These are phyloP conservation scores for Podaxis rugospora DNA, from an alignment of 768 basidiomycete genomes.

Conservation along the genomic window DNA sequence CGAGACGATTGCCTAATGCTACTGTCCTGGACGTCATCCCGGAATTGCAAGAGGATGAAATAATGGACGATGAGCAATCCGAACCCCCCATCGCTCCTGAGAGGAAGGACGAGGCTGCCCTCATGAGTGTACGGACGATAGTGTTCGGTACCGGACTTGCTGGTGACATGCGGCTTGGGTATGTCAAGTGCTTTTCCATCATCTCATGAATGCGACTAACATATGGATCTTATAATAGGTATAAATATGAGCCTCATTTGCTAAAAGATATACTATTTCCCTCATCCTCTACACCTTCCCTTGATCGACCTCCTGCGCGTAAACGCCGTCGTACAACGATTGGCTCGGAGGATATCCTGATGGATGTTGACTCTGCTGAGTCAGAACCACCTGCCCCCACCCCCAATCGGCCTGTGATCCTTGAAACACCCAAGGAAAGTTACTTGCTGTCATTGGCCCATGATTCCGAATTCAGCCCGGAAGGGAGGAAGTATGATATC, in stretches of 20 bases:
- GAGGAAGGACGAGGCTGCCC: conserved; percentile 33
- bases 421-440: conserved; percentile 37
- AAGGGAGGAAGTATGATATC: conserved; percentile 30
- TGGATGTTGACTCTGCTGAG: conserved; percentile 16
- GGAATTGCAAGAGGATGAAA: conserved; percentile 31
- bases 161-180: conserved; percentile 42
- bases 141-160: conserved; percentile 40
- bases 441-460: conserved; percentile 25
- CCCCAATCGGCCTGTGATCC: conserved; percentile 26
- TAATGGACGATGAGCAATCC: conserved; percentile 18
- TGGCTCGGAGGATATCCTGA: conserved; percentile 21
- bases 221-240: conserved; percentile 27
- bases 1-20: conserved; percentile 33
- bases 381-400: conserved; percentile 7
- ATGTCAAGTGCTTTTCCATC: conserved; percentile 16
- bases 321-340: conserved; percentile 29
- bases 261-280: conserved; percentile 45
- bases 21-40: conserved; percentile 34
- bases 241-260: conserved; percentile 45
- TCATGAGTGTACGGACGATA: conserved; percentile 44
- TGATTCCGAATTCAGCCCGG: conserved; percentile 3
- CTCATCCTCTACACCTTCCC: conserved; percentile 11
- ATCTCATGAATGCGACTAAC: not conserved
- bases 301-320: conserved; percentile 24
- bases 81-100: conserved; percentile 19